These are phyloP conservation scores for Auricularia cornea DNA, from an alignment of 768 basidiomycete genomes.

Conservation along the genomic window DNA sequence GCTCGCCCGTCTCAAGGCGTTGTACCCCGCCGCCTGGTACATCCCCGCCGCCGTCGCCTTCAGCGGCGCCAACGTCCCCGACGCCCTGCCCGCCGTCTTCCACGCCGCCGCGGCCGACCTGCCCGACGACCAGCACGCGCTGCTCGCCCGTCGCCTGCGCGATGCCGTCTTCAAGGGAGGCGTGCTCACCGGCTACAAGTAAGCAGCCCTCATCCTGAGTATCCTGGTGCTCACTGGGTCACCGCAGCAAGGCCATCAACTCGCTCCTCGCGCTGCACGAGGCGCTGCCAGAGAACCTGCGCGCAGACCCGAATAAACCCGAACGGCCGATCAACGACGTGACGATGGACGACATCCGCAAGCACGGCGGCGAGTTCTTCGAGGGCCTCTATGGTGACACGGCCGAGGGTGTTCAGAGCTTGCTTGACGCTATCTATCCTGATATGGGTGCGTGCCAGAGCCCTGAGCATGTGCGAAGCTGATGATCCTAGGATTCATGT, in stretches of 20 bases:
- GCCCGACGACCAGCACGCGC: not conserved
- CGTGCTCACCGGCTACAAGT: conserved; percentile 40
- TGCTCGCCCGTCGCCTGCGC: not conserved
- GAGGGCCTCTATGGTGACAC: conserved; percentile 48
- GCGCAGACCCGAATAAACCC: conserved; percentile 40
- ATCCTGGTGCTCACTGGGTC: not conserved
- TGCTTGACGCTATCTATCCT: conserved; percentile 48
- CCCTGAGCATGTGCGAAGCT: not conserved
- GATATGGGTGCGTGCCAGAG: conserved; percentile 44
- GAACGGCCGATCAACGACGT: conserved; percentile 5
- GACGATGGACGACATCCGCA: conserved; percentile 34
- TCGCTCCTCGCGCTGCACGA: conserved; percentile 42
- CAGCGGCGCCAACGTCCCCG: conserved; percentile 49
- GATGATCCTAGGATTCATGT: conserved; percentile 21
- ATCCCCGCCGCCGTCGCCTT: conserved; percentile 50
- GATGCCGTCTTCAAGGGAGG: conserved; percentile 60
- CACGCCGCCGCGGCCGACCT: not conserved
- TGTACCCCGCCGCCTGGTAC: not conserved
- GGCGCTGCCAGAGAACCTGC: conserved; percentile 43
- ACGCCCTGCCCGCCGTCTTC: conserved; percentile 19
- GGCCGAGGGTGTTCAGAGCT: conserved; percentile 35
- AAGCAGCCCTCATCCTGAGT: not conserved
- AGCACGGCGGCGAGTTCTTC: conserved; percentile 39
- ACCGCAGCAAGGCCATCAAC: conserved; percentile 43
- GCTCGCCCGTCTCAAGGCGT: not conserved